These are phyloP conservation scores for Limnanthes douglasii DNA, from an alignment of 345 rosid genomes.

Conservation along the genomic window DNA sequence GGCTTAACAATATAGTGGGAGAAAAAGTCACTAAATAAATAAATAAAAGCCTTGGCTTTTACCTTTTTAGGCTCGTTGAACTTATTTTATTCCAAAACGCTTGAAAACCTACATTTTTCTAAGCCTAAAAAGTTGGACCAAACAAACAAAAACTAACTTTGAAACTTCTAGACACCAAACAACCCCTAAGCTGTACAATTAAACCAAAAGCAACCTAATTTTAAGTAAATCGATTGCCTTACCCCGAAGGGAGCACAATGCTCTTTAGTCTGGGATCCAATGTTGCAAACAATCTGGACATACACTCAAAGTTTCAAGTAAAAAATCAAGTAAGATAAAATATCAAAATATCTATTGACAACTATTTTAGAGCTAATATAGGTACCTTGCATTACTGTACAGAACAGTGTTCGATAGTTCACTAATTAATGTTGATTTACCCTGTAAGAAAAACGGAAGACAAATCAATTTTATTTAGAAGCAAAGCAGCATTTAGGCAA, in stretches of 20 bases:
- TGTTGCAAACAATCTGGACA: slow-evolving; percentile 69
- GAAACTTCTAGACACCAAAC: neutral
- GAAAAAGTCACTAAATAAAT: no score
- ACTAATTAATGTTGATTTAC: slow-evolving; percentile 77
- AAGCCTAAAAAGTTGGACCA: no score
- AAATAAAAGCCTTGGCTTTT: no score
- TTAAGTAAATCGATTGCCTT: slow-evolving; percentile 7
- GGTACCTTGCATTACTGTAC: slow-evolving; percentile 73
- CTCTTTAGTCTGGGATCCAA: slow-evolving; percentile 66
- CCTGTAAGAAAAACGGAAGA: slow-evolving; percentile 25
- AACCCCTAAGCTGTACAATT: neutral
- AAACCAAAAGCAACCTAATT: neutral
- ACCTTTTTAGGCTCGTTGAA: no score
- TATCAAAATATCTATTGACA: slow-evolving; percentile 3
- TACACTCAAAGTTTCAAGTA: slow-evolving; percentile 3
- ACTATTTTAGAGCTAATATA: slow-evolving; percentile 6
- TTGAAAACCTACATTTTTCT: no score
- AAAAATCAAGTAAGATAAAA: neutral
- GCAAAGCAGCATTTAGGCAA: slow-evolving; percentile 1
- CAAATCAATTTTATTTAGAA: neutral
- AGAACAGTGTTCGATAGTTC: slow-evolving; percentile 56
- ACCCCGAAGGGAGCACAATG: slow-evolving; percentile 69
- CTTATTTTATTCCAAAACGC: no score
- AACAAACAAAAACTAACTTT: slow-evolving; percentile 3
- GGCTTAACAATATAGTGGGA: no score